These are phyloP conservation scores for Westerdykella aurantiaca DNA, from an alignment of 2,329 filamentous ascomycete genomes.

Conservation along the genomic window DNA sequence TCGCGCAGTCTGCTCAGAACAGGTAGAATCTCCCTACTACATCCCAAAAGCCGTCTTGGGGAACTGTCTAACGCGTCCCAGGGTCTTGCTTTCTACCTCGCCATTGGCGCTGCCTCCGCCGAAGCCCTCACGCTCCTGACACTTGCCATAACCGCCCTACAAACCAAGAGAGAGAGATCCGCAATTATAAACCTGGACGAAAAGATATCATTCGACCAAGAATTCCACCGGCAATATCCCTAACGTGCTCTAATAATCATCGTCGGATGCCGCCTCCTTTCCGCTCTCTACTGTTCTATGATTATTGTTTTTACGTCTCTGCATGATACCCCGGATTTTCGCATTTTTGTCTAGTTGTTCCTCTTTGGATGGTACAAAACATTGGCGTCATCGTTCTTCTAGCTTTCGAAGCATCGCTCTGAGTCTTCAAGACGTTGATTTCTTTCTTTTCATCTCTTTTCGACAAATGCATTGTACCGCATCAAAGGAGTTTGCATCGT, in stretches of 20 bases:
- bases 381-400: neutral
- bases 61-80: slow-evolving; percentile 14
- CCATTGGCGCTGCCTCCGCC: slow-evolving; percentile 27
- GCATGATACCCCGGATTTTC: slow-evolving; percentile 1
- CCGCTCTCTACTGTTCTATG: neutral
- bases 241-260: neutral
- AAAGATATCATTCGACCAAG: neutral
- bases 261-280: neutral
- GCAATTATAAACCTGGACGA: neutral
- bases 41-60: neutral
- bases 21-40: slow-evolving; percentile 17
- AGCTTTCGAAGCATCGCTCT: neutral
- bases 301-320: neutral
- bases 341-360: neutral
- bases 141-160: slow-evolving; percentile 26
- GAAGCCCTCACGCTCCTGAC: slow-evolving; percentile 30
- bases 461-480: neutral
- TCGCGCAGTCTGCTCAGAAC: slow-evolving; percentile 34
- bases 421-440: neutral
- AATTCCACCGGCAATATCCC: neutral
- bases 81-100: slow-evolving; percentile 35
- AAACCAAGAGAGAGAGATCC: slow-evolving; percentile 16
- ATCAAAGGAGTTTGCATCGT: neutral
- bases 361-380: neutral
- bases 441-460: neutral